Conservation (phyloP, 2,329 filamentous ascomycete species). For the Ophiostoma tasmaniense region DNA sequence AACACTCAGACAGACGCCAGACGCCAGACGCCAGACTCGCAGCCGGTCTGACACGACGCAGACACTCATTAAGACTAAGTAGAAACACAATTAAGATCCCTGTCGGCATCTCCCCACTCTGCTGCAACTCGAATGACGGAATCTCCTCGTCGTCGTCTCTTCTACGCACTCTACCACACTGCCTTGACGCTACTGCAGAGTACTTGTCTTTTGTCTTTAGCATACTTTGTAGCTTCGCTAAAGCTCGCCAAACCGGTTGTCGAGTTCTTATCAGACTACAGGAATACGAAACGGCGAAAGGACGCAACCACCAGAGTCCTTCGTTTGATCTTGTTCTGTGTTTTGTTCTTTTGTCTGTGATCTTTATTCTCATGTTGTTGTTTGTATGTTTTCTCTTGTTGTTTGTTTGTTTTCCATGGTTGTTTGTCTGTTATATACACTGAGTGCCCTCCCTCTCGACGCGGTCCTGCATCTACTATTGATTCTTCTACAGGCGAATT, state of each 20-base stretch:
- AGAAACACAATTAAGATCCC: not conserved
- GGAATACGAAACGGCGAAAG: not conserved
- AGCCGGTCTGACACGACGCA: not conserved
- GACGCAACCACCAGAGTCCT: too few relatives aligned
- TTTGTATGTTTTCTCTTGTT: not conserved
- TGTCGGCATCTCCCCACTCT: slow-evolving; percentile 1
- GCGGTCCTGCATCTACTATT: not conserved
- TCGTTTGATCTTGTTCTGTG: not conserved
- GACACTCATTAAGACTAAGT: not conserved
- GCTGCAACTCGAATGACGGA: not conserved
- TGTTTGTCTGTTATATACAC: too few relatives aligned
- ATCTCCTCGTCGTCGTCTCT: not conserved
- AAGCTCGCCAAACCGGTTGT: not conserved
- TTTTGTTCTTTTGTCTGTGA: too few relatives aligned
- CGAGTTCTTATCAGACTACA: not conserved
- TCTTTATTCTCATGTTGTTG: not conserved
- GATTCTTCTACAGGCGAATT: not conserved
- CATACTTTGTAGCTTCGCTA: not conserved
- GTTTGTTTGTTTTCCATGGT: too few relatives aligned
- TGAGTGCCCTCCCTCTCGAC: not conserved
- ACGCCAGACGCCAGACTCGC: not conserved
- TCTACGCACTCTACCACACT: too few relatives aligned
- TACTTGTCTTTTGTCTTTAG: not conserved
- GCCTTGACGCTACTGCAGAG: too few relatives aligned
- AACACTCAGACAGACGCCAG: not conserved